Evolutionary conservation across 352 stramenopile genomes (phyloP).

Genomic region (Nothophytophthora sp.): DNA sequence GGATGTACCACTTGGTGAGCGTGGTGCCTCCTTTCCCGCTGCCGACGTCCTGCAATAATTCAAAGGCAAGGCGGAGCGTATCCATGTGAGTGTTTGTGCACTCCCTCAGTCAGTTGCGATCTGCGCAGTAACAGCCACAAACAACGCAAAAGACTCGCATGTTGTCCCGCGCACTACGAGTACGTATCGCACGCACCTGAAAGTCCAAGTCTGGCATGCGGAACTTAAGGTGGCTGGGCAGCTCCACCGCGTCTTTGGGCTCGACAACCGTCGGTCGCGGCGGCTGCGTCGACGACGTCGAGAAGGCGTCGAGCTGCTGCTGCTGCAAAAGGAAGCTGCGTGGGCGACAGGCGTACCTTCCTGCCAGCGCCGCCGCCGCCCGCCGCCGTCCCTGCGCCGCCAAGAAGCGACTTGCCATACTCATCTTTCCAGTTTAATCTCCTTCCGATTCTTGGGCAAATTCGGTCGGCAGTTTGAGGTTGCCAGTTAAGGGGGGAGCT

Average conservation of each 20-base stretch:
- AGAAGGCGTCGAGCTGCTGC: slow-evolving; percentile 2
- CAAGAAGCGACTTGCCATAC: slow-evolving; percentile 12
- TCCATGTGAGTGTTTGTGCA: too few species aligned
- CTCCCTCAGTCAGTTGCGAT: too few species aligned
- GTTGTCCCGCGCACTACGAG: too few species aligned
- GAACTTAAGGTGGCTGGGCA: slow-evolving; percentile 86
- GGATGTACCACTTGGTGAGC: slow-evolving; percentile 78
- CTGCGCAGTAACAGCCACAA: too few species aligned
- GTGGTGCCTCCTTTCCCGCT: slow-evolving; percentile 51
- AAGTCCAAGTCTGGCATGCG: slow-evolving; percentile 88
- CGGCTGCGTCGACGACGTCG: slow-evolving; percentile 3
- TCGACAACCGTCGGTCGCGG: slow-evolving; percentile 4
- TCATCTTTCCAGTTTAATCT: too few species aligned
- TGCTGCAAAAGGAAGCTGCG: too few species aligned
- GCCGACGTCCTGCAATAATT: slow-evolving; percentile 48
- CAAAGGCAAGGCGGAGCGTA: too few species aligned
- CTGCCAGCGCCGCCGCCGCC: slow-evolving; percentile 4
- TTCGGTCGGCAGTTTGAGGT: too few species aligned
- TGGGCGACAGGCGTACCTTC: too few species aligned
- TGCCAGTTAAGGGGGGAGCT: too few species aligned
- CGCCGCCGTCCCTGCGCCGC: slow-evolving; percentile 11
- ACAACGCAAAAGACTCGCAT: neutral
- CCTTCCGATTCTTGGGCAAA: too few species aligned
- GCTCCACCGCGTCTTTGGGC: slow-evolving; percentile 12
- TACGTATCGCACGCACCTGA: too few species aligned